A percentile compares a stretch with the other conserved stretches of the same genome.
Evolutionary conservation across 257 asterid genomes (phyloP).

Genomic region (Nemophila menziesii): DNA sequence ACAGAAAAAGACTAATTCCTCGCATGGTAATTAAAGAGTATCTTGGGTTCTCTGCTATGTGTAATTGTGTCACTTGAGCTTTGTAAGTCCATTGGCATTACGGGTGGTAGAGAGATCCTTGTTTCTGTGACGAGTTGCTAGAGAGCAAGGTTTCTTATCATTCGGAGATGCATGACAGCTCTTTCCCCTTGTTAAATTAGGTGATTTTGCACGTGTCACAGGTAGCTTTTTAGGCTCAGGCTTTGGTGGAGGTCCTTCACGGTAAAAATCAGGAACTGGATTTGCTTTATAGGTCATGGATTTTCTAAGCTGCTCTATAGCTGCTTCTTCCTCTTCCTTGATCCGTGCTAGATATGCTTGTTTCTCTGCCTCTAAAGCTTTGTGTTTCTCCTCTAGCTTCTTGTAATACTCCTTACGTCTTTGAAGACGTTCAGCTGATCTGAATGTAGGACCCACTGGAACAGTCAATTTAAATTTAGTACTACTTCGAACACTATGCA

Average conservation of each 20-base stretch:
- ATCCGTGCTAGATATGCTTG: constrained; percentile 54
- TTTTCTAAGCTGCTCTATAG: constrained; percentile 70
- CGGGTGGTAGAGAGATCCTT: constrained; percentile 28
- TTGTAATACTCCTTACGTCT: constrained; percentile 69
- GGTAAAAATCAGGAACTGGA: constrained; percentile 77
- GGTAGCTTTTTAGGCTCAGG: constrained; percentile 82
- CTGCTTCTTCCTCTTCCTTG: constrained; percentile 73
- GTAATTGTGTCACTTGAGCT: constrained; percentile 3
- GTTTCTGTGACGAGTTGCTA: constrained; percentile 40
- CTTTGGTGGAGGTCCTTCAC: constrained; percentile 83
- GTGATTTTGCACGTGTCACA: constrained; percentile 92
- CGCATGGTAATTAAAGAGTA: constrained; percentile 29
- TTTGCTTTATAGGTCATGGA: constrained; percentile 71
- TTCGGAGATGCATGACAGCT: constrained; percentile 43
- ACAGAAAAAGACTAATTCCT: constrained; percentile 13
- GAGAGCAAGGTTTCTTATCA: constrained; percentile 23
- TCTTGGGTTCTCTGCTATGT: constrained; percentile 16
- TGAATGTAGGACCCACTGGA: constrained; percentile 59
- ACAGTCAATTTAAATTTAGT: constrained; percentile 54
- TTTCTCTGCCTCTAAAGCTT: constrained; percentile 77
- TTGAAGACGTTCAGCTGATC: constrained; percentile 44
- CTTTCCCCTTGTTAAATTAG: constrained; percentile 69
- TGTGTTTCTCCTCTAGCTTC: constrained; percentile 79
- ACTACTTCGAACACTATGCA: constrained; percentile 43
- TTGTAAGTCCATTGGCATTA: constrained; percentile 24